Conservation (phyloP, 2,329 filamentous ascomycete species). For the Microcyclosporella mali region DNA sequence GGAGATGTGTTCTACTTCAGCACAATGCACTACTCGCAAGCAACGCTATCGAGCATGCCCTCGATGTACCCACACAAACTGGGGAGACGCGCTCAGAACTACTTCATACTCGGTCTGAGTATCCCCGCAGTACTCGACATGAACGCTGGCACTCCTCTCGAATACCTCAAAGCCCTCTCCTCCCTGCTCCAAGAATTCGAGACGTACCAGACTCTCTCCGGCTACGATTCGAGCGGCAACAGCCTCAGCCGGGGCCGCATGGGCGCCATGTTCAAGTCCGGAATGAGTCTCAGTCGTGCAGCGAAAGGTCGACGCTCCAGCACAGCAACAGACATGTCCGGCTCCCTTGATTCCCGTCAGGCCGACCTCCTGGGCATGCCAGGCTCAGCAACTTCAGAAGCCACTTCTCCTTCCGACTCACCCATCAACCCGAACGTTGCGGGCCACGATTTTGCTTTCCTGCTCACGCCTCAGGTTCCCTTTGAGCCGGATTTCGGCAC, state of each 20-base stretch:
- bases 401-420: constrained; percentile 22
- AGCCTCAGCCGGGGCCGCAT: constrained; percentile 72
- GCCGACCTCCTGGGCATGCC: constrained; percentile 20
- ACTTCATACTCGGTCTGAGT: constrained; percentile 84
- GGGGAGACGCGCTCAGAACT: constrained; percentile 84
- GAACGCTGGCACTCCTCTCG: constrained; percentile 68
- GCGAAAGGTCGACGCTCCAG: constrained; percentile 44
- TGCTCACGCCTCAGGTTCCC: constrained; percentile 84
- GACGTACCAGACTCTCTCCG: constrained; percentile 79
- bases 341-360: constrained; percentile 12
- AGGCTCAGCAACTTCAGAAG: constrained; percentile 5
- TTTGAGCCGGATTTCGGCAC: constrained; percentile 98
- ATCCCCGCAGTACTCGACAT: constrained; percentile 85
- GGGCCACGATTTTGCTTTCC: constrained; percentile 78
- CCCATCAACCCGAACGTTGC: constrained; percentile 55
- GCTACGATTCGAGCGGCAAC: constrained; percentile 59
- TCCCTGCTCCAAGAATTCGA: constrained; percentile 87
- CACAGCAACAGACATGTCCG: constrained; percentile 47
- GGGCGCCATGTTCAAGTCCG: constrained; percentile 47
- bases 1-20: constrained; percentile 98
- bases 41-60: constrained; percentile 72
- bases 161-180: constrained; percentile 83
- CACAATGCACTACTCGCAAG: constrained; percentile 82
- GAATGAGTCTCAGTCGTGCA: constrained; percentile 33
- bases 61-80: constrained; percentile 81